Percentiles rank a stretch among this genome's conserved stretches.
These are phyloP conservation scores for Salix udensis DNA, from an alignment of 345 rosid genomes.

Conservation along the genomic window DNA sequence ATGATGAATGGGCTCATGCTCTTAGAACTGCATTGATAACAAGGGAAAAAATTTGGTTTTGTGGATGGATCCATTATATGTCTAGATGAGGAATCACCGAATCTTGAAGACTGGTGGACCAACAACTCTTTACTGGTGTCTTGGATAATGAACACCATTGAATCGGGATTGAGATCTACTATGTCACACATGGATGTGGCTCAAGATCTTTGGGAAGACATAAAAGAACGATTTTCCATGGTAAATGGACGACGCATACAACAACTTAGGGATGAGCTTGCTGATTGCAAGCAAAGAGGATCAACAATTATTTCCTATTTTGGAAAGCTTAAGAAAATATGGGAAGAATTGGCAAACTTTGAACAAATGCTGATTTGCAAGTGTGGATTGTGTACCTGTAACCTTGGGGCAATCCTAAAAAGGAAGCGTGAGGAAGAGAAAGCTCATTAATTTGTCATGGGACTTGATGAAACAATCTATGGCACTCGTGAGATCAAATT, in stretches of 20 bases:
- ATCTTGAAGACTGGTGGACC: constrained; percentile 7
- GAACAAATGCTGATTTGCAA: background rate
- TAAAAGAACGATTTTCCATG: background rate
- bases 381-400: background rate
- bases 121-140: background rate
- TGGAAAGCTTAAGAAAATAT: background rate
- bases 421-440: background rate
- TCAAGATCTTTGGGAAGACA: background rate
- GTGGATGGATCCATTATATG: constrained; percentile 7
- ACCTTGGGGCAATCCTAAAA: background rate
- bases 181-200: background rate
- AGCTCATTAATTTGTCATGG: constrained; percentile 4
- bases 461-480: background rate
- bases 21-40: constrained; percentile 8
- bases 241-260: background rate
- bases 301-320: background rate
- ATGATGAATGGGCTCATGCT: constrained; percentile 13
- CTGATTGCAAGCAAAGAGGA: background rate
- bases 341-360: background rate
- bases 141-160: background rate
- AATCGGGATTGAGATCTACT: background rate
- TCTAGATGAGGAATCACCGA: background rate
- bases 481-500: background rate
- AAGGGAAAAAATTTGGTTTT: constrained; percentile 11
- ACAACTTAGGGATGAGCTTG: background rate